Evolutionary conservation across 2,329 filamentous ascomycete species (phyloP), one percentile per base, ranked within the genome.

Genomic region (Stagonosporopsis vannaccii): DNA sequence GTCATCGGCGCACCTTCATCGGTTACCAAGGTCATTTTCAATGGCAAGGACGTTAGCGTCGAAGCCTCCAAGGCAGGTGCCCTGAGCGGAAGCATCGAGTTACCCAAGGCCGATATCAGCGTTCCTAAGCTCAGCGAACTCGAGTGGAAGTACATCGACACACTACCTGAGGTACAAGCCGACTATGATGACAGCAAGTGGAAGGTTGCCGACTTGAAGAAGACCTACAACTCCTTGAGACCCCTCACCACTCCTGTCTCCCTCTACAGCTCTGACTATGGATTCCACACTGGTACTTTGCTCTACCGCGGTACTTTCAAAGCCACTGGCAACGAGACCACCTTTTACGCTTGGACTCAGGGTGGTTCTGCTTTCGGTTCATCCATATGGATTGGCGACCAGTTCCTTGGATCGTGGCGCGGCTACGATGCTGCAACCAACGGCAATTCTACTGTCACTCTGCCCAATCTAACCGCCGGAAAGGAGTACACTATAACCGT

Each of bases 251-350:
- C 90, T 0, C 86, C 89, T 0, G 86, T 84, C 0, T 79, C 76
- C 2, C 82, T 93, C 0, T 91, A 89, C 66, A 82, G 81, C 0
- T 84, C 84, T 15, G 90, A 93, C 73, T 93, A 93, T 67, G 90
- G 90, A 22, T 93, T 87, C 74, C 81, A 90, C 70, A 82, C 86
- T 0, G 90, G 90, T 3, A 84, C 84, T 1, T 79, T 92, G 0
- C 64, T 93, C 43, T 93, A 85, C 78, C 84, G 90, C 1, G 90
- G 89, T 0, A 81, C 86, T 61, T 93, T 94, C 70, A 82, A 78
- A 0, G 85, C 89, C 4, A 82, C 78, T 1, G 88, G 88, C 15
- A 75, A 80, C 1, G 88, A 91, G 60, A 78, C 78, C 0, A 77
- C 75, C 0, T 76, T 93, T 41, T 82, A 75, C 57, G 69, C 90